Conservation (phyloP, 106 monocot species). For the Posidonia australis region DNA sequence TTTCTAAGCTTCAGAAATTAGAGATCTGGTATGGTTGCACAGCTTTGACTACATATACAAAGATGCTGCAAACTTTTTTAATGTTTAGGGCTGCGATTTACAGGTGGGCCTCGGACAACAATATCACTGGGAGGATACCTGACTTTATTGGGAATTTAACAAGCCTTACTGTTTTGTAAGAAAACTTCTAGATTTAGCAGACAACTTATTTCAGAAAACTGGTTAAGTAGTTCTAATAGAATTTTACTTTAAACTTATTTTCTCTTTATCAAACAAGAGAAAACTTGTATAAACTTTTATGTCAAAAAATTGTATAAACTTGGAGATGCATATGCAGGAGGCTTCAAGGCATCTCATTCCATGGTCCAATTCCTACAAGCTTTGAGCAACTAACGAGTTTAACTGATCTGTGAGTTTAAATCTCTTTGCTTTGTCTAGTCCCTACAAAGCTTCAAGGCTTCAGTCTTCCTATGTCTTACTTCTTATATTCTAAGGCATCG, state of each 20-base stretch:
- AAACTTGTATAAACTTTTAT: neutral
- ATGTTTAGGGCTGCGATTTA: neutral
- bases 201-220: no score
- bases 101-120: slow-evolving; percentile 62
- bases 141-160: slow-evolving; percentile 46
- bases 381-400: slow-evolving; percentile 8
- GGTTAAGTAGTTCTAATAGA: no score
- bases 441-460: no score
- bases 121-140: slow-evolving; percentile 70
- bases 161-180: slow-evolving; percentile 46
- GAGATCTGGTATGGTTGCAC: slow-evolving; percentile 1
- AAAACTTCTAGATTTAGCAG: no score
- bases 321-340: slow-evolving; percentile 8
- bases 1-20: slow-evolving; percentile 13
- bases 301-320: neutral
- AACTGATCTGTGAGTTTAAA: slow-evolving; percentile 20
- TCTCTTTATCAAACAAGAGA: neutral
- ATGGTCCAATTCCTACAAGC: slow-evolving; percentile 17
- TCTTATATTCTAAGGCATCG: neutral
- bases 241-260: neutral
- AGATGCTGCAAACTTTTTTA: neutral
- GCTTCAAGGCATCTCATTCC: slow-evolving; percentile 15
- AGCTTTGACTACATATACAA: neutral
- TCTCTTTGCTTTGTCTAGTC: neutral
- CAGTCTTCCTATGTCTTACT: neutral